Evolutionary conservation across 2,329 filamentous ascomycete genomes (phyloP).

Genomic region (Arthrobotrys megalospora): DNA sequence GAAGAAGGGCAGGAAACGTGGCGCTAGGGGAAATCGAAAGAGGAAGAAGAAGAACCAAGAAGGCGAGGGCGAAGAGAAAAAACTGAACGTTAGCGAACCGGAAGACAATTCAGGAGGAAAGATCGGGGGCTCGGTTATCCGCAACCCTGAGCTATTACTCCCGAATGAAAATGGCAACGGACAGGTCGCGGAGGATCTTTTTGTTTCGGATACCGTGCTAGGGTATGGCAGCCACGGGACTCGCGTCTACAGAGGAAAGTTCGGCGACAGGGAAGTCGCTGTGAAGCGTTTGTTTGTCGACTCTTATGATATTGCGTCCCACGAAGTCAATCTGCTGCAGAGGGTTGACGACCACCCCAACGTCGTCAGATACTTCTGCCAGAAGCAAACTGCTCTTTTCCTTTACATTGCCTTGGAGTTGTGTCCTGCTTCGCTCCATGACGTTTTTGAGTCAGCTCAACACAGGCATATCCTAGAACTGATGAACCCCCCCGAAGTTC

Average conservation of each 20-base stretch:
- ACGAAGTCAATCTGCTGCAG: constrained; percentile 89
- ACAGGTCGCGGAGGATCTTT: constrained; percentile 70
- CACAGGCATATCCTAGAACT: constrained; percentile 72
- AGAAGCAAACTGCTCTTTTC: constrained; percentile 89
- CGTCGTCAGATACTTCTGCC: constrained; percentile 95
- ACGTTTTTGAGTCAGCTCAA: constrained; percentile 83
- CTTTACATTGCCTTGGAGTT: constrained; percentile 96
- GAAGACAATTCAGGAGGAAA: constrained; percentile 61
- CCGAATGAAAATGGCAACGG: constrained; percentile 72
- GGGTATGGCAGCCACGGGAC: constrained; percentile 95
- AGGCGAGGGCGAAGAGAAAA: constrained; percentile 64
- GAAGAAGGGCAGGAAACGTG: constrained; percentile 64
- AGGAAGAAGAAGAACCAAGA: constrained; percentile 63
- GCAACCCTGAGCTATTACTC: constrained; percentile 48
- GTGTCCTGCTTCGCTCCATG: constrained; percentile 92
- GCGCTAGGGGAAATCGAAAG: constrained; percentile 64
- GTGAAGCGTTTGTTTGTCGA: constrained; percentile 97
- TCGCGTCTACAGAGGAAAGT: constrained; percentile 92
- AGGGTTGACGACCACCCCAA: constrained; percentile 97
- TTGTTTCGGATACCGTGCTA: constrained; percentile 68
- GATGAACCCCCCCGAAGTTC: constrained; percentile 81
- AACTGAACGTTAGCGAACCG: constrained; percentile 63
- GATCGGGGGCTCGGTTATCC: constrained; percentile 66
- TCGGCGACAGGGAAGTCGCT: constrained; percentile 91
- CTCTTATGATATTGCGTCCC: constrained; percentile 94